These are phyloP conservation scores for Gastrolobium villosum DNA, from an alignment of 306 rosid genomes.

Conservation along the genomic window DNA sequence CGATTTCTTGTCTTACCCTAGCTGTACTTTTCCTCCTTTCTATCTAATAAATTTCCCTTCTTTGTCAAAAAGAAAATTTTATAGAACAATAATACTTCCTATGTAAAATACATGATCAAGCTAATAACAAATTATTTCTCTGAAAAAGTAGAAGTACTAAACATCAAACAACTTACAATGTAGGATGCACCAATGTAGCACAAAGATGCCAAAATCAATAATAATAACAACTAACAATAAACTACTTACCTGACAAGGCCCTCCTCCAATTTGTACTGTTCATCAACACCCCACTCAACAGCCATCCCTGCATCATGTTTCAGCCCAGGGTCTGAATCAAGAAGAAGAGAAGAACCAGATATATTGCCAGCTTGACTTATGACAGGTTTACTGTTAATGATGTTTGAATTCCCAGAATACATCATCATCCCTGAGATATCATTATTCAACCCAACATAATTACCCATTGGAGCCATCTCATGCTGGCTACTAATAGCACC, in stretches of 20 bases:
- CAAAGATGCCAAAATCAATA: neutral
- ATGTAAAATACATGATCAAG: neutral
- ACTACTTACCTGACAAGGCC: constrained; percentile 77
- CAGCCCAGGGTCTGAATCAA: constrained; percentile 82
- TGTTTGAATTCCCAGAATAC: constrained; percentile 65
- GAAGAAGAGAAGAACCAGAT: constrained; percentile 69
- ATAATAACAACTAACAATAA: constrained; percentile 35
- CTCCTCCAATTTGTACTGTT: constrained; percentile 79
- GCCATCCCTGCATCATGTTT: constrained; percentile 85
- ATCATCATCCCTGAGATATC: constrained; percentile 61
- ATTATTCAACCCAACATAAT: constrained; percentile 64
- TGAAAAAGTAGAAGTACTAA: neutral
- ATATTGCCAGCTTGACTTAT: constrained; percentile 64
- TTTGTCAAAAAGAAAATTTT: neutral
- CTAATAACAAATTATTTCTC: neutral
- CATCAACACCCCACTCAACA: constrained; percentile 93
- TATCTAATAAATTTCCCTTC: neutral
- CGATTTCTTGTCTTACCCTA: neutral
- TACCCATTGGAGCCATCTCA: constrained; percentile 79
- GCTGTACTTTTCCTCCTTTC: neutral
- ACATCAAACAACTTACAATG: constrained; percentile 18
- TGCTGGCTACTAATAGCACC: constrained; percentile 69
- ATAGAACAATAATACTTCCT: neutral
- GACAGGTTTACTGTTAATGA: constrained; percentile 55
- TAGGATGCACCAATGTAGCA: neutral